Evolutionary conservation across 306 rosid species (phyloP).

Genomic region (Adenanthera pavonina): DNA sequence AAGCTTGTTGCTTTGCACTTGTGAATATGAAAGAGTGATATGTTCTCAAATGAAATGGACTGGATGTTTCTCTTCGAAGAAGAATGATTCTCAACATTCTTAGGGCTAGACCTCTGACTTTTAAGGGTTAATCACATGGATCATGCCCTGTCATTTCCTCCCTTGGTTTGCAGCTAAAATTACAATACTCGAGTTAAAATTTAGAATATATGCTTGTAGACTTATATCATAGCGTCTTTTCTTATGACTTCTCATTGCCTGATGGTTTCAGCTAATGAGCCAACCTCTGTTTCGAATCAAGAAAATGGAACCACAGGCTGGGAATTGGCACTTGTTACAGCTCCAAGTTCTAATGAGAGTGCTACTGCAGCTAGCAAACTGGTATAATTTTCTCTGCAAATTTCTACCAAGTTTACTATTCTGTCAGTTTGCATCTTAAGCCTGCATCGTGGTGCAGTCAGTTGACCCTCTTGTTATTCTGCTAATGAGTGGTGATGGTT

Average conservation of each 20-base stretch:
- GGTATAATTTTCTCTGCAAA: conserved; percentile 53
- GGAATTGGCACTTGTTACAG: conserved; percentile 97
- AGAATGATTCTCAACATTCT: conserved; percentile 30
- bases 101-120: background rate
- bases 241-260: conserved; percentile 27
- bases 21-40: background rate
- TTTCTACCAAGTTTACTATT: background rate
- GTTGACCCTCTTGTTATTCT: conserved; percentile 20
- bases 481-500: conserved; percentile 38
- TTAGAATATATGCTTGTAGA: conserved; percentile 17
- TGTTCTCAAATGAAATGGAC: conserved; percentile 5
- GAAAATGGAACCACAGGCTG: conserved; percentile 85
- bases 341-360: conserved; percentile 95
- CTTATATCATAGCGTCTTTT: background rate
- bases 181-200: conserved; percentile 7
- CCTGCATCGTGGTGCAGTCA: background rate
- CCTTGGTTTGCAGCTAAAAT: conserved; percentile 1
- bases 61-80: conserved; percentile 38
- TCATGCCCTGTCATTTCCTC: conserved; percentile 9
- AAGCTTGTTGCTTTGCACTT: conserved; percentile 9
- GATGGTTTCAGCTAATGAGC: conserved; percentile 70
- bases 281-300: conserved; percentile 64
- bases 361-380: conserved; percentile 78
- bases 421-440: conserved; percentile 6
- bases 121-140: conserved; percentile 15